A percentile compares a stretch with the other conserved stretches of the same genome.
Evolutionary conservation across 2,329 filamentous ascomycete species (phyloP).

Genomic region (Cyphellophora europaea): DNA sequence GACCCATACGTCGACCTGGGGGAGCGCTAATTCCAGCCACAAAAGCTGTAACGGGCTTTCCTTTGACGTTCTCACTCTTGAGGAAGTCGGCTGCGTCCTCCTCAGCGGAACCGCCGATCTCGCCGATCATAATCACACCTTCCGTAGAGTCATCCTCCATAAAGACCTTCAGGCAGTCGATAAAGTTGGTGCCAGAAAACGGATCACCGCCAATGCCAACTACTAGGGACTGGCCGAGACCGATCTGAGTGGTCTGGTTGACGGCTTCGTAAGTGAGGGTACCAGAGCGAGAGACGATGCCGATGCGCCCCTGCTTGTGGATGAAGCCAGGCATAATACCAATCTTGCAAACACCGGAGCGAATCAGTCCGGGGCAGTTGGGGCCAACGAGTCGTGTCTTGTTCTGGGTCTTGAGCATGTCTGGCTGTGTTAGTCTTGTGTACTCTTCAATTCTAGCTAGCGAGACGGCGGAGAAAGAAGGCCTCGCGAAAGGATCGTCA

Average conservation of each 20-base stretch:
- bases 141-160: conserved; percentile 92
- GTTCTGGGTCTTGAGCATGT: conserved; percentile 93
- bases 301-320: conserved; percentile 97
- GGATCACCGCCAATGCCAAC: conserved; percentile 97
- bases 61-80: conserved; percentile 78
- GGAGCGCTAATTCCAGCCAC: conserved; percentile 97
- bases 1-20: conserved; percentile 93
- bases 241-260: conserved; percentile 97
- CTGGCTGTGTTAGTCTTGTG: too few relatives aligned
- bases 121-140: conserved; percentile 99
- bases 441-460: too few relatives aligned
- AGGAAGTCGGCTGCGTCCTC: conserved; percentile 97
- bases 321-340: conserved; percentile 99
- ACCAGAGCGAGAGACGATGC: conserved; percentile 95
- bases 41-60: conserved; percentile 96
- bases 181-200: conserved; percentile 99
- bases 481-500: too few relatives aligned
- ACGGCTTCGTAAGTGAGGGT: conserved; percentile 99
- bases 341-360: conserved; percentile 91
- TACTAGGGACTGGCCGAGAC: conserved; percentile 94
- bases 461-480: too few relatives aligned
- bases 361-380: conserved; percentile 98
- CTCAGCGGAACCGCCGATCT: conserved; percentile 95
- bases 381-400: conserved; percentile 95
- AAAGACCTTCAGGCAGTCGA: conserved; percentile 97